Conservation (phyloP, 352 stramenopile genomes). For the Globisporangium echinulatum region DNA sequence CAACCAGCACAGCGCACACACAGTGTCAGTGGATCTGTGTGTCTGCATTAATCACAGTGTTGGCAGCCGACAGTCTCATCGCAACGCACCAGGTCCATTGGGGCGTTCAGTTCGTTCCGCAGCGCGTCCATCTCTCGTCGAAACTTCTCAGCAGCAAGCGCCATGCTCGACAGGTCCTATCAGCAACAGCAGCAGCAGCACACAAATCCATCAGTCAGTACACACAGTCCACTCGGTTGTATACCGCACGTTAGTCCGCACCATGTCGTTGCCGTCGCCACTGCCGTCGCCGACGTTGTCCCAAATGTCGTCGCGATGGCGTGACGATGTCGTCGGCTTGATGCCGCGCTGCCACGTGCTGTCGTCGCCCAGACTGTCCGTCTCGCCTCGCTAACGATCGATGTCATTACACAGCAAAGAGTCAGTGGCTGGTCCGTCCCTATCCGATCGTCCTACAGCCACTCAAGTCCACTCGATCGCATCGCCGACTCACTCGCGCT, state of each 20-base stretch:
- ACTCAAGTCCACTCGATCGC: too few relatives aligned
- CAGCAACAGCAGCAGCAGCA: not conserved
- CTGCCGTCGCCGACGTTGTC: conserved; percentile 58
- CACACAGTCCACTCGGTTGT: too few relatives aligned
- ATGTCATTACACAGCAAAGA: not conserved
- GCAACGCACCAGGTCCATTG: conserved; percentile 25
- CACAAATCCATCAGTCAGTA: not conserved
- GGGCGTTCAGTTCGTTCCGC: conserved; percentile 42
- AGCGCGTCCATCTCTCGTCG: conserved; percentile 83
- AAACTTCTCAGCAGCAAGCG: conserved; percentile 74
- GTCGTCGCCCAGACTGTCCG: conserved; percentile 28
- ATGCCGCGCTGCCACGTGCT: conserved; percentile 54
- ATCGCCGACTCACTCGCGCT: not conserved
- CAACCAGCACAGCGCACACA: conserved; percentile 1
- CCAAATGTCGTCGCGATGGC: conserved; percentile 56
- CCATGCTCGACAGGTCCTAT: conserved; percentile 80
- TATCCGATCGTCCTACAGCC: too few relatives aligned
- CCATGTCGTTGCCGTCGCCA: conserved; percentile 53
- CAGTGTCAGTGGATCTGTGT: too few relatives aligned
- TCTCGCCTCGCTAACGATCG: conserved; percentile 16
- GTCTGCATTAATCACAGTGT: too few relatives aligned
- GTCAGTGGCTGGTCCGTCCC: too few relatives aligned
- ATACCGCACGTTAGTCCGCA: conserved; percentile 10
- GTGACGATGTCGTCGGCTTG: conserved; percentile 24
- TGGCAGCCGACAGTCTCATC: not conserved